phyloP scores from a whole-genome alignment of 2,329 filamentous ascomycete genomes.

The Didymella exigua region DNA sequence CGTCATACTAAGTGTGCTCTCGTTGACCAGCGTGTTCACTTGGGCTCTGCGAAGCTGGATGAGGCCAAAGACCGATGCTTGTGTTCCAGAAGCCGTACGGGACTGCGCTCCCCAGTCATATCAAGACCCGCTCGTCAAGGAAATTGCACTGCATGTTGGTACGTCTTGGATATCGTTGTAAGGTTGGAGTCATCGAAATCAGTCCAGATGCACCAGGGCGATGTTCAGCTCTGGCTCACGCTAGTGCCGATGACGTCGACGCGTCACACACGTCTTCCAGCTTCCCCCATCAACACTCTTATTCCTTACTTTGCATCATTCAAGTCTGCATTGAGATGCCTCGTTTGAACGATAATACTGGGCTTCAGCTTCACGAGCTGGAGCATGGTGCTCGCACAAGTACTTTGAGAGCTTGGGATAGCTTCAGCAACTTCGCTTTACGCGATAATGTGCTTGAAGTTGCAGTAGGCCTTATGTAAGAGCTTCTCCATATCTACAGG shows the following conservation, averaged over 20 bases:
- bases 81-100: not conserved
- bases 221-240: not conserved
- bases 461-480: conserved; percentile 73
- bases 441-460: conserved; percentile 78
- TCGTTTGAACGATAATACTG: conserved; percentile 38
- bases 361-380: conserved; percentile 55
- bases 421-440: conserved; percentile 74
- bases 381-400: conserved; percentile 51
- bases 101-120: not conserved
- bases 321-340: conserved; percentile 26
- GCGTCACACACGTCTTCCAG: not conserved
- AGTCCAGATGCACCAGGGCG: not conserved
- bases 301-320: not conserved
- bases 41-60: not conserved
- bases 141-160: too few relatives aligned
- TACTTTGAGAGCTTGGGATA: conserved; percentile 62
- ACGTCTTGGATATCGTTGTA: not conserved
- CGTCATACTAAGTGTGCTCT: not conserved
- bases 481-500: not conserved
- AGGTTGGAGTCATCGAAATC: not conserved
- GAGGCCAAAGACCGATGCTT: not conserved
- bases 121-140: not conserved
- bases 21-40: not conserved
- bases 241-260: conserved; percentile 1
- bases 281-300: not conserved